phyloP scores from a whole-genome alignment of 768 basidiomycete species.

The Hydnomerulius pinastri region DNA sequence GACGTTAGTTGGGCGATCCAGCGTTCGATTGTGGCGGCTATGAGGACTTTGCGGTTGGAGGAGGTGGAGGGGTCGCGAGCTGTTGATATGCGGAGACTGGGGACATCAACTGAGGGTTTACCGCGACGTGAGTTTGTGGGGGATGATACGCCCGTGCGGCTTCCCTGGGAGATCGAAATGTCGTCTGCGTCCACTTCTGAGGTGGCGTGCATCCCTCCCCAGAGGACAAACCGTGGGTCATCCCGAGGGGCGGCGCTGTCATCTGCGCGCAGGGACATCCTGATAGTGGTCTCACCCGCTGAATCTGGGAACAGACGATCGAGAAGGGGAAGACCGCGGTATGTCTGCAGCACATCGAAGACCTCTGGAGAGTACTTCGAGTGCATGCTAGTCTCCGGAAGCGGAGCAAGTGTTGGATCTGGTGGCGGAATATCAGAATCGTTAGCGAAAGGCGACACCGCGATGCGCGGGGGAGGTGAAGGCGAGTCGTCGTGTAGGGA shows the following conservation, averaged over 20 bases:
- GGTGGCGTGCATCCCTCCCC: constrained; percentile 61
- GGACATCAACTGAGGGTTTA: constrained; percentile 27
- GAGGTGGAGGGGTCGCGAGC: constrained; percentile 32
- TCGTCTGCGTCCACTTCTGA: constrained; percentile 37
- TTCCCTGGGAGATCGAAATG: constrained; percentile 40
- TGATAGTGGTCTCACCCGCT: constrained; percentile 67
- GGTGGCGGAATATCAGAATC: constrained; percentile 28
- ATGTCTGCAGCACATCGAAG: constrained; percentile 81
- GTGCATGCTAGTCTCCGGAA: constrained; percentile 51
- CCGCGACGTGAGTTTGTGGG: constrained; percentile 40
- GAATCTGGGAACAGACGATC: constrained; percentile 62
- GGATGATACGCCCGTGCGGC: constrained; percentile 41
- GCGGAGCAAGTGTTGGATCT: constrained; percentile 35
- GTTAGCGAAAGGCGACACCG: constrained; percentile 28
- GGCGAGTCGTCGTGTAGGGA: constrained; percentile 8
- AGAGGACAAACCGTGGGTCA: constrained; percentile 90
- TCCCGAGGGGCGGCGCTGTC: constrained; percentile 75
- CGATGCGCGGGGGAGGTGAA: constrained; percentile 22
- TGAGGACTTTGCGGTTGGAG: constrained; percentile 46
- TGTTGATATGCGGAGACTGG: constrained; percentile 25
- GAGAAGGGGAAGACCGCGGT: constrained; percentile 71
- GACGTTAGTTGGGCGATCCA: constrained; percentile 92
- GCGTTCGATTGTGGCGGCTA: constrained; percentile 90
- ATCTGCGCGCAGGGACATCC: constrained; percentile 65
- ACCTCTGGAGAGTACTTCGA: constrained; percentile 73